Base-by-base conservation (phyloP, 164 flowering plant species). In the Vitis rotundifolia region DNA sequence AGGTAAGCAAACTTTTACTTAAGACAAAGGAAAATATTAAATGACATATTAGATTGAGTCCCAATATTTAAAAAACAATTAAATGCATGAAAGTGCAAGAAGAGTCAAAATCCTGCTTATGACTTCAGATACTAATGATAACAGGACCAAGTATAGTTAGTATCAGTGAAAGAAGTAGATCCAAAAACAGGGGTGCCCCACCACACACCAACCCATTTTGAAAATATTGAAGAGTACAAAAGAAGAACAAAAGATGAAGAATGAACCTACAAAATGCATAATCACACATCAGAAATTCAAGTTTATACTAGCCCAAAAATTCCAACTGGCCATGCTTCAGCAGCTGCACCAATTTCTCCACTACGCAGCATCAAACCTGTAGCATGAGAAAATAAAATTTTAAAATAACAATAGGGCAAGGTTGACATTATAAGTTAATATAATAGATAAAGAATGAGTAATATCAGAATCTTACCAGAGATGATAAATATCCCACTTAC, bases 251-350 rank as follows among this genome's bases (percentile, higher is more conserved):
- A n/a, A 6, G 7, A 19, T 19, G 49, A 15, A 57, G 60, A 64
- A 73, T 69, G 71, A 80, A 79, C 81, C 77, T 79, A 73, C 71
- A 63, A 74, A 72, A 82, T 64, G 75, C 66, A 73, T 64, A 69
- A 76, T 69, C 76, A 68, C 66, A 77, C 75, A 76, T 11, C 79
- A 80, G 80, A 73, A 76, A 75, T 57, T 79, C n/a, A 59, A 76
- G 77, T 31, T 82, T 91, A 85, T 94, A 94, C 98, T 67, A 94
- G 91, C 87, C 98, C 98, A 85, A 88, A 84, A n/a, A 89, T 44
- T 85, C 89, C 97, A 2, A 79, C 94, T 61, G 91, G 93, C 97
- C 97, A 94, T 59, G 97, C 97, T 81, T 89, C 86, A 18, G 78
- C 80, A 56, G 99, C 94, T 56, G 88, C 94, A 68, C 89, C 87